Conservation (phyloP, 345 rosid genomes). For the Populus simonii region DNA sequence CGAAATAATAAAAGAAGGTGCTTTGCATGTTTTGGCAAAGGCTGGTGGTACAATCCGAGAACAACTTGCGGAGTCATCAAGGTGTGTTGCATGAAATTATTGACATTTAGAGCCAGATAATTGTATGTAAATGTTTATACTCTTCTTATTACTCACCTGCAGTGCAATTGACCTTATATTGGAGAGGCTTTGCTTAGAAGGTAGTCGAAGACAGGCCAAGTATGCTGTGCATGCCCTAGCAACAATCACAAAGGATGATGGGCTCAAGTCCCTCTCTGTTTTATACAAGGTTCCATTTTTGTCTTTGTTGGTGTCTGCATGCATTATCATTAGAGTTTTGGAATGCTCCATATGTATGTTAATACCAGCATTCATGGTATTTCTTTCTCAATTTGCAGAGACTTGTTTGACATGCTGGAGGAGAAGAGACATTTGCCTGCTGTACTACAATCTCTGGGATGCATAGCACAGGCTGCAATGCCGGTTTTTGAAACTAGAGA, state of each 20-base stretch:
- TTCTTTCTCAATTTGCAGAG: conserved; percentile 53
- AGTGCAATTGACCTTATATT: conserved; percentile 89
- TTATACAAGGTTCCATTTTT: conserved; percentile 65
- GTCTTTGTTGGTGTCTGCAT: neutral
- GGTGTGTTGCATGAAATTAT: conserved; percentile 45
- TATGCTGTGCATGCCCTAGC: conserved; percentile 97
- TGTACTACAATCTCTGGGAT: conserved; percentile 89
- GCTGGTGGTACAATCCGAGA: conserved; percentile 96
- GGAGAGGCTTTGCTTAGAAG: conserved; percentile 93
- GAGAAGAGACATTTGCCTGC: conserved; percentile 88
- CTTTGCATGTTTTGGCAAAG: conserved; percentile 84
- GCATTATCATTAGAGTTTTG: neutral
- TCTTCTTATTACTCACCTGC: conserved; percentile 31
- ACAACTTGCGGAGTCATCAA: conserved; percentile 71
- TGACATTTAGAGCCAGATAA: conserved; percentile 8
- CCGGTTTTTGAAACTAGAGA: conserved; percentile 97
- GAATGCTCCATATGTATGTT: neutral
- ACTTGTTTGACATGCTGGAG: conserved; percentile 92
- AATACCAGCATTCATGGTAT: conserved; percentile 6
- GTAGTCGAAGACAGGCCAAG: conserved; percentile 89
- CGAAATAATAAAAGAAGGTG: conserved; percentile 84
- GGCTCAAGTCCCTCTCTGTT: conserved; percentile 92
- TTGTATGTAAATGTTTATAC: conserved; percentile 24
- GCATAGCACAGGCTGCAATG: conserved; percentile 96
- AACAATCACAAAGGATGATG: conserved; percentile 96